Conservation (phyloP, 2,329 filamentous ascomycete species). For the Ascocoryne sarcoides region DNA sequence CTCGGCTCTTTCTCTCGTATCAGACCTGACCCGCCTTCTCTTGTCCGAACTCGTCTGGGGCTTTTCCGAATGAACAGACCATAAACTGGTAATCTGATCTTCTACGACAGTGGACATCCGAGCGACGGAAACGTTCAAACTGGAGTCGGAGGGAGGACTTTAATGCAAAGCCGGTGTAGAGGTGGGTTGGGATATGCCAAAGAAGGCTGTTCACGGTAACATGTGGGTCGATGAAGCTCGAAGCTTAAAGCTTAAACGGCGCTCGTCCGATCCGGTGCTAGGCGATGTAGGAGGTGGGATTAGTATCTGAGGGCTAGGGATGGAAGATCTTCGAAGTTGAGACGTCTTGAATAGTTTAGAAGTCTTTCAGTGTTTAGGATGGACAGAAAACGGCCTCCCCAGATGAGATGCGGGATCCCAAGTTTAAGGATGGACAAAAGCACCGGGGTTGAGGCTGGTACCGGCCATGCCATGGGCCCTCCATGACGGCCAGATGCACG, state of each 20-base stretch:
- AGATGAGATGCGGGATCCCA: conserved; percentile 20
- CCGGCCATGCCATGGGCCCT: too few species aligned
- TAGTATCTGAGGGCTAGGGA: conserved; percentile 1
- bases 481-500: neutral
- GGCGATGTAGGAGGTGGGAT: conserved; percentile 2
- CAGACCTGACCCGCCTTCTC: conserved; percentile 32
- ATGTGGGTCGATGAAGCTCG: conserved; percentile 16
- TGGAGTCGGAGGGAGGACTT: conserved; percentile 4
- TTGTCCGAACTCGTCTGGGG: conserved; percentile 32
- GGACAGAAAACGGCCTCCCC: conserved; percentile 9
- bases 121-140: conserved; percentile 29
- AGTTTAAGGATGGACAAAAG: conserved; percentile 24
- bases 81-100: conserved; percentile 43
- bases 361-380: too few species aligned
- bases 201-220: neutral
- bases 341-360: conserved; percentile 21
- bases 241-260: conserved; percentile 12
- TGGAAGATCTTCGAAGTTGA: conserved; percentile 23
- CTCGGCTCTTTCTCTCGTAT: conserved; percentile 26
- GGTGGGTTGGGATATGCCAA: neutral
- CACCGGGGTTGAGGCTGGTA: conserved; percentile 1
- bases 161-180: conserved; percentile 2
- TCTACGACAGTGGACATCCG: conserved; percentile 46
- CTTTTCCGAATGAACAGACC: conserved; percentile 37
- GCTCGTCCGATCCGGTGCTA: conserved; percentile 17